Conservation (phyloP, 2,329 filamentous ascomycete genomes). For the Leptosphaerulina australis region DNA sequence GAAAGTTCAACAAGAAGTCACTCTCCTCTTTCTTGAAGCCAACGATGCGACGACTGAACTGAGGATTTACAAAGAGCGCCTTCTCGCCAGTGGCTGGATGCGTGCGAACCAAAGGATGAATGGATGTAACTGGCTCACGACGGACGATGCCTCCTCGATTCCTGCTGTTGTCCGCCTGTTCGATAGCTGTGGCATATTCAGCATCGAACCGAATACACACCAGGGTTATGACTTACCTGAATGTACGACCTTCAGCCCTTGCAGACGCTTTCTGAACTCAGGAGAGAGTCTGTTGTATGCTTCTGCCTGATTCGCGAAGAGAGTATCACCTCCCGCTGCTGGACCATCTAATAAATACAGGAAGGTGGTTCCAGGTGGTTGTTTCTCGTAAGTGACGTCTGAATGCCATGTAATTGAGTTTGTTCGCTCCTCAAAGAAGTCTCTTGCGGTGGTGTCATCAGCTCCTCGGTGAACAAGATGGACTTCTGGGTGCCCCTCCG, state of each 20-base stretch:
- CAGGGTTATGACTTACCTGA: constrained; percentile 60
- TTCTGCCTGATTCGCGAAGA: constrained; percentile 79
- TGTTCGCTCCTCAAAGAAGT: constrained; percentile 72
- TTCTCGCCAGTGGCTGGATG: constrained; percentile 84
- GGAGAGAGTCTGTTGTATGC: constrained; percentile 83
- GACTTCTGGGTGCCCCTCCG: constrained; percentile 73
- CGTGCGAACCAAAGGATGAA: constrained; percentile 79
- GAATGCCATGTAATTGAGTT: constrained; percentile 89
- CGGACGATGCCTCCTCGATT: constrained; percentile 72
- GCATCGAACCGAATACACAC: background rate
- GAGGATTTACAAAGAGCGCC: constrained; percentile 79
- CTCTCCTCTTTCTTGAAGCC: constrained; percentile 88
- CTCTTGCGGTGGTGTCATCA: constrained; percentile 63
- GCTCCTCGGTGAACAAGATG: constrained; percentile 79
- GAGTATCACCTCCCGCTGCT: constrained; percentile 78
- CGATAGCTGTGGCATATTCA: constrained; percentile 52
- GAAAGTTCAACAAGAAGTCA: constrained; percentile 75
- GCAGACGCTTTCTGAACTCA: constrained; percentile 77
- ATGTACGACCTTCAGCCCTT: constrained; percentile 80
- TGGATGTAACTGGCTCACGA: constrained; percentile 74
- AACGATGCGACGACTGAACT: constrained; percentile 82
- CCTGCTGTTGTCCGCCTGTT: constrained; percentile 76
- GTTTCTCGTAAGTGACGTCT: constrained; percentile 84
- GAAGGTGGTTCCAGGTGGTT: constrained; percentile 90
- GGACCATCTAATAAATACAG: constrained; percentile 86